Percentiles rank a stretch among this genome's conserved stretches.
phyloP scores from a whole-genome alignment of 257 asterid genomes.

The Solanum phureja region DNA sequence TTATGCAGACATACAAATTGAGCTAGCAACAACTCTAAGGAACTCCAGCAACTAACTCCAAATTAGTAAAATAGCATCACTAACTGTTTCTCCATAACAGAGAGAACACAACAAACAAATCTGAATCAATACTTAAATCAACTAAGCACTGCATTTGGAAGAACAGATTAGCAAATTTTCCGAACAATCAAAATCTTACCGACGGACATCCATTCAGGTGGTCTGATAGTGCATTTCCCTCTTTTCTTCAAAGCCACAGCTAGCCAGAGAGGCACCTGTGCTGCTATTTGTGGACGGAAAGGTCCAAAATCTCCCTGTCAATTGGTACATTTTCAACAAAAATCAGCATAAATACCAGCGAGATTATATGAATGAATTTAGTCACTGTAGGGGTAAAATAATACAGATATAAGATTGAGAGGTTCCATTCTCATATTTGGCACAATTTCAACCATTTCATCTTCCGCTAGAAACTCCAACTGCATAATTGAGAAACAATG shows the following conservation, averaged over 20 bases:
- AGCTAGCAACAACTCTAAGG: neutral
- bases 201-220: slow-evolving; percentile 85
- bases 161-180: neutral
- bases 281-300: slow-evolving; percentile 58
- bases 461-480: slow-evolving; percentile 98
- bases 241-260: slow-evolving; percentile 92
- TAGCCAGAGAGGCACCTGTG: slow-evolving; percentile 83
- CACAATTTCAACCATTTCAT: slow-evolving; percentile 66
- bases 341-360: neutral
- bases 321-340: slow-evolving; percentile 1
- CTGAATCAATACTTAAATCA: neutral
- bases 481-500: slow-evolving; percentile 16
- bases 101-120: neutral
- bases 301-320: slow-evolving; percentile 91
- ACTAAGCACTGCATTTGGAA: neutral
- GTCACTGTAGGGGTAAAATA: neutral
- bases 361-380: neutral
- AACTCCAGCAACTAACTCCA: neutral
- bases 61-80: neutral
- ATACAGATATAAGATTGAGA: slow-evolving; percentile 77
- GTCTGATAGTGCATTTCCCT: slow-evolving; percentile 83
- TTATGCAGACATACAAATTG: neutral
- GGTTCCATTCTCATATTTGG: slow-evolving; percentile 80
- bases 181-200: slow-evolving; percentile 30
- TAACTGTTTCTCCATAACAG: neutral